Evolutionary conservation across 2,329 filamentous ascomycete species (phyloP).

Genomic region (Teratosphaeria pseudoeucalypti): DNA sequence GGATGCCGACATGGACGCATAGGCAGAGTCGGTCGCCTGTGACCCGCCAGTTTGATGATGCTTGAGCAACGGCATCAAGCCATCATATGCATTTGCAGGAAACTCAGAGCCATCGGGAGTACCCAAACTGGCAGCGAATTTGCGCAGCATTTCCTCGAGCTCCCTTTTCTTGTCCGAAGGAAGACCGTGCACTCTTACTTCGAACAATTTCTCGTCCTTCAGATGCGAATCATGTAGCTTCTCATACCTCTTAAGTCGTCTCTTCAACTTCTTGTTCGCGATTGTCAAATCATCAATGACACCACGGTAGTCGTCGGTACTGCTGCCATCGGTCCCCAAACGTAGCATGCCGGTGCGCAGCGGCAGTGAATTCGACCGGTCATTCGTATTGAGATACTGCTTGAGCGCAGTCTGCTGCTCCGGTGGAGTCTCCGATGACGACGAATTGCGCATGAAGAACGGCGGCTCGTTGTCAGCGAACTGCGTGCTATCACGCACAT

Average conservation of each 20-base stretch:
- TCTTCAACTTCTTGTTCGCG: conserved; percentile 69
- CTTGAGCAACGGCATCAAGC: conserved; percentile 39
- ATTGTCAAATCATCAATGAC: conserved; percentile 83
- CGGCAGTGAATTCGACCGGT: conserved; percentile 12
- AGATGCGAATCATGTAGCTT: conserved; percentile 55
- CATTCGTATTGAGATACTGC: conserved; percentile 2
- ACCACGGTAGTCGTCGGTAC: conserved; percentile 64
- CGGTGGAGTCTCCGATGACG: conserved; percentile 35
- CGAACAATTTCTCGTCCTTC: conserved; percentile 68
- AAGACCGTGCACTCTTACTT: conserved; percentile 68
- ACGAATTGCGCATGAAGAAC: conserved; percentile 29
- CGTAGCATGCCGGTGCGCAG: conserved; percentile 31
- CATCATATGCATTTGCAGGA: conserved; percentile 22
- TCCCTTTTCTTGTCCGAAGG: conserved; percentile 64
- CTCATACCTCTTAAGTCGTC: conserved; percentile 61
- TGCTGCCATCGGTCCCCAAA: conserved; percentile 41
- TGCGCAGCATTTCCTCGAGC: conserved; percentile 60
- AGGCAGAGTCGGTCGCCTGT: conserved; percentile 46
- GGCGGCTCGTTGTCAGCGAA: conserved; percentile 36
- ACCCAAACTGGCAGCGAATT: conserved; percentile 57
- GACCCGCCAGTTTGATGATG: conserved; percentile 50
- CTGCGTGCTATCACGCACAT: conserved; percentile 29
- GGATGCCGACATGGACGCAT: conserved; percentile 50
- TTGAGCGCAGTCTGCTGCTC: conserved; percentile 14
- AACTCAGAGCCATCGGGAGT: conserved; percentile 30